phyloP scores from a whole-genome alignment of 768 basidiomycete genomes.

The Psilocybe azurescens region DNA sequence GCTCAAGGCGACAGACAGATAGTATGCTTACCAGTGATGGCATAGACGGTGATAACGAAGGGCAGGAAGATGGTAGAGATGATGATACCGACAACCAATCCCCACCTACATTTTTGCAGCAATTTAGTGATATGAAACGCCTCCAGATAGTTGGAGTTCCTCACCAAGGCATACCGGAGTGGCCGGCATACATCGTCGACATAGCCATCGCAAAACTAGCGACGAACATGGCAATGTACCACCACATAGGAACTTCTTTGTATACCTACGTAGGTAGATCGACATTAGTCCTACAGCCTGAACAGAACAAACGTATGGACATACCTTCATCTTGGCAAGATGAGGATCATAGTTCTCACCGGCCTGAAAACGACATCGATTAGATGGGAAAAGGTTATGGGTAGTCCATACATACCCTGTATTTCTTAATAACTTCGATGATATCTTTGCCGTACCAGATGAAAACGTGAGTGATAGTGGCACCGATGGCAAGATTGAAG shows the following conservation, averaged over 20 bases:
- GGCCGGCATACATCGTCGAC: conserved; percentile 56
- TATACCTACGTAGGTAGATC: conserved; percentile 6
- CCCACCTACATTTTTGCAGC: conserved; percentile 41
- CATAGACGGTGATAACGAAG: conserved; percentile 58
- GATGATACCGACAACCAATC: conserved; percentile 53
- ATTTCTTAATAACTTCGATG: conserved; percentile 42
- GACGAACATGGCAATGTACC: conserved; percentile 51
- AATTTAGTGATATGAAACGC: background rate
- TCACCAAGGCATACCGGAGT: conserved; percentile 62
- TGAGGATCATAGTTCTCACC: conserved; percentile 55
- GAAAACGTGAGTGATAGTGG: conserved; percentile 55
- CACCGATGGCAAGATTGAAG: conserved; percentile 43
- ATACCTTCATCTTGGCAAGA: conserved; percentile 58
- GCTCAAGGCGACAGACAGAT: too few relatives aligned
- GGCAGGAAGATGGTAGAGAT: conserved; percentile 54
- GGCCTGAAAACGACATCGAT: conserved; percentile 16
- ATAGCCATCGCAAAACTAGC: conserved; percentile 56
- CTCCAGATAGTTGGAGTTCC: conserved; percentile 4
- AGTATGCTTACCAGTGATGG: conserved; percentile 40
- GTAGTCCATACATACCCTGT: conserved; percentile 35
- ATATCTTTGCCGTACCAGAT: conserved; percentile 62
- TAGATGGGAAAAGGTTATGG: too few relatives aligned
- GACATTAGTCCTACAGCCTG: too few relatives aligned
- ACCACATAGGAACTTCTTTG: conserved; percentile 52
- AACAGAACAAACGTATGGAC: background rate